Conservation (phyloP, 306 rosid genomes). For the Medicago truncatula region MtrunA17r5.0-ANR NC_053045.1:30005001-30005500, state of each 20-base stretch:
- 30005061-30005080: neutral
- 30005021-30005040: neutral
- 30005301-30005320: too few relatives aligned
- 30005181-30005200: neutral
- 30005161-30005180: conserved; percentile 13
- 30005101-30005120: neutral
- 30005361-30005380: too few relatives aligned
- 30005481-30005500: too few relatives aligned
- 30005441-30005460: too few relatives aligned
- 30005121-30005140: neutral
- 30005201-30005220: neutral
- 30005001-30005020: neutral
- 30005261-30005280: neutral
- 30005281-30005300: too few relatives aligned
- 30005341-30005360: too few relatives aligned
- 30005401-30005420: too few relatives aligned
- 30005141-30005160: neutral
- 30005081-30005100: neutral
- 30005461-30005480: too few relatives aligned
- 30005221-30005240: neutral
- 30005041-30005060: conserved; percentile 1
- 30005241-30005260: neutral
- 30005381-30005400: too few relatives aligned
- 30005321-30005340: too few relatives aligned
- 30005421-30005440: too few relatives aligned